Evolutionary conservation across 1,284 basidiomycete species (phyloP), one percentile per base, ranked within the genome.

Genomic region (Cryptococcus wingfieldii): DNA sequence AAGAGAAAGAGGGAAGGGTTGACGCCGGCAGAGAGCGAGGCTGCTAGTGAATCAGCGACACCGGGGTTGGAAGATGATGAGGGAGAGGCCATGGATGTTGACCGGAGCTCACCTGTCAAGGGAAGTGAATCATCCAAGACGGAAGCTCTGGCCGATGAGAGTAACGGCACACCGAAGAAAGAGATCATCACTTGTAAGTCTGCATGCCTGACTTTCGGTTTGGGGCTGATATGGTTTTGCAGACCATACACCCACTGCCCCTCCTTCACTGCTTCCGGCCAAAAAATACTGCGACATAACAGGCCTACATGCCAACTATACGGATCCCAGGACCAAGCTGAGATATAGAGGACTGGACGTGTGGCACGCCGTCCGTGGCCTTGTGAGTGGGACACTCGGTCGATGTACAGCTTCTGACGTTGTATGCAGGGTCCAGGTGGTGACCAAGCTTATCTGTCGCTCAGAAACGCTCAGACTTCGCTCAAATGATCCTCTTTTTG

Each of bases 211-310:
- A 10, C 46, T 39, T 41, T 38, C 48, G 23, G 13, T 34, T 10
- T 34, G 6, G 50, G n/a, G 2, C 4, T 42, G n/a, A n/a, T 14
- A 38, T 9, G 27, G 5, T 8, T 43, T 42, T 41, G 7, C 56
- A 76, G 76, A 76, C 61, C 70, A 73, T 49, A 76, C 77, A 2
- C 74, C 73, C 5, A 63, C 70, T 3, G 75, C 75, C 3, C 74
- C 74, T 9, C 75, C 76, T 0, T 74, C 71, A 9, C 66, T 77
- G 14, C 59, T 78, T 3, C 78, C 78, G 2, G 57, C 74, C 3
- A 79, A 78, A 59, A 79, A 77, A 59, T 80, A 80, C 67, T 81
- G 80, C 71, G 80, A 81, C 59, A 74, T 81, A 50, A 81, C 80
- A 0, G 80, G 80, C 4, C 71, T 81, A 18, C 76, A 71, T 28